phyloP scores from a whole-genome alignment of 2,329 filamentous ascomycete species.

The Phialocephala subalpina region DNA sequence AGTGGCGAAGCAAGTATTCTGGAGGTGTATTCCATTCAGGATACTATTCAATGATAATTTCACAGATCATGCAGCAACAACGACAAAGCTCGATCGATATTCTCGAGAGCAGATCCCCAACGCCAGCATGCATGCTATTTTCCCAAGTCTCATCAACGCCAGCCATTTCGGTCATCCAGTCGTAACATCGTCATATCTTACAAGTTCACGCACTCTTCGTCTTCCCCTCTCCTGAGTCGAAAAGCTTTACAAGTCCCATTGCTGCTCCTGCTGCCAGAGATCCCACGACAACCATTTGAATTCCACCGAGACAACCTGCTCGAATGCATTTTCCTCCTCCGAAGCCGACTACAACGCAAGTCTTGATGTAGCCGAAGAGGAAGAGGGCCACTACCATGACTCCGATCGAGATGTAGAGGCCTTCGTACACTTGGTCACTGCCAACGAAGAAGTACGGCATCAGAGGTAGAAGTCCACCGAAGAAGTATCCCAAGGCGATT shows the following conservation, averaged over 20 bases:
- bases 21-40: too few species aligned
- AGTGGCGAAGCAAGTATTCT: too few species aligned
- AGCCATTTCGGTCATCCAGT: conserved; percentile 14
- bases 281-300: conserved; percentile 52
- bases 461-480: conserved; percentile 63
- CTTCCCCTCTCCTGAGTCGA: conserved; percentile 35
- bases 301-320: conserved; percentile 43
- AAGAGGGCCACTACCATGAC: conserved; percentile 69
- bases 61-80: not conserved
- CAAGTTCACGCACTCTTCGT: conserved; percentile 9
- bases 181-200: conserved; percentile 15
- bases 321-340: conserved; percentile 38
- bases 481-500: conserved; percentile 62
- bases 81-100: conserved; percentile 36
- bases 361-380: conserved; percentile 72
- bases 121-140: conserved; percentile 18
- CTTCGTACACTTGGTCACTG: conserved; percentile 49
- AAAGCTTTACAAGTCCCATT: conserved; percentile 48
- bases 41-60: too few species aligned
- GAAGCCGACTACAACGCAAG: conserved; percentile 55
- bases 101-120: conserved; percentile 33
- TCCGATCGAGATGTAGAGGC: conserved; percentile 64
- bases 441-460: conserved; percentile 61
- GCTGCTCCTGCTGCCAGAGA: conserved; percentile 48
- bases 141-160: conserved; percentile 19